phyloP scores from a whole-genome alignment of 495 filamentous ascomycete species.

The Aspergillus steynii region DNA sequence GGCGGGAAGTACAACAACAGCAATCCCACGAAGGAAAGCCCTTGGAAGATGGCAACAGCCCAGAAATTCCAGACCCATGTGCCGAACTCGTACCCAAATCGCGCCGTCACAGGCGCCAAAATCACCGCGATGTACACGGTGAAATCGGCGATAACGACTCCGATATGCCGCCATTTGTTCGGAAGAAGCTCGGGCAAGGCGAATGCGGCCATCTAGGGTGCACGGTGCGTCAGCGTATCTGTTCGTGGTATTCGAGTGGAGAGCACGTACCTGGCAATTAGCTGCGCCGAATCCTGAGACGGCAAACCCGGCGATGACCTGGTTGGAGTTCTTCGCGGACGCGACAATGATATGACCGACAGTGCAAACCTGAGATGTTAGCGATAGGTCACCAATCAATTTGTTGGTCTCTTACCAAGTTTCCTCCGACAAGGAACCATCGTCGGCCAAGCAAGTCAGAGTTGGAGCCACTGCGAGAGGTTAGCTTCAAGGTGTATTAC shows the following conservation, averaged over 20 bases:
- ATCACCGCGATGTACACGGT: conserved; percentile 30
- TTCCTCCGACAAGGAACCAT: conserved; percentile 29
- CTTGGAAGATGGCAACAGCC: conserved; percentile 27
- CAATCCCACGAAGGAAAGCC: conserved; percentile 24
- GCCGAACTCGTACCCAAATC: conserved; percentile 24
- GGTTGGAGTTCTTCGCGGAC: conserved; percentile 24
- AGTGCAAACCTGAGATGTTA: conserved; percentile 16
- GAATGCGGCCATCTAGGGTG: conserved; percentile 27
- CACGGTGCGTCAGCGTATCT: background rate
- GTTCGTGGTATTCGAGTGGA: background rate
- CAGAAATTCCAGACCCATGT: conserved; percentile 29
- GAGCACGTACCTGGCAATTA: conserved; percentile 21
- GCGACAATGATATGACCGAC: conserved; percentile 27
- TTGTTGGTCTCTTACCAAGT: conserved; percentile 16
- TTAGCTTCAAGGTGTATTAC: conserved; percentile 2
- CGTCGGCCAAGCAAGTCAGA: conserved; percentile 28
- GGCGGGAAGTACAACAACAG: conserved; percentile 27
- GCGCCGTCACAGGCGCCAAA: conserved; percentile 26
- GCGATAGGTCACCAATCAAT: background rate
- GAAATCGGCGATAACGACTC: conserved; percentile 27
- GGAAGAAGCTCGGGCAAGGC: conserved; percentile 30
- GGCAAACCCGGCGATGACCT: conserved; percentile 25
- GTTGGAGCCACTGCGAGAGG: conserved; percentile 22
- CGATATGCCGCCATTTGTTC: conserved; percentile 30
- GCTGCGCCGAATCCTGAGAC: conserved; percentile 27